phyloP scores from a whole-genome alignment of 352 stramenopile genomes.

The Phytophthora vignae region DNA sequence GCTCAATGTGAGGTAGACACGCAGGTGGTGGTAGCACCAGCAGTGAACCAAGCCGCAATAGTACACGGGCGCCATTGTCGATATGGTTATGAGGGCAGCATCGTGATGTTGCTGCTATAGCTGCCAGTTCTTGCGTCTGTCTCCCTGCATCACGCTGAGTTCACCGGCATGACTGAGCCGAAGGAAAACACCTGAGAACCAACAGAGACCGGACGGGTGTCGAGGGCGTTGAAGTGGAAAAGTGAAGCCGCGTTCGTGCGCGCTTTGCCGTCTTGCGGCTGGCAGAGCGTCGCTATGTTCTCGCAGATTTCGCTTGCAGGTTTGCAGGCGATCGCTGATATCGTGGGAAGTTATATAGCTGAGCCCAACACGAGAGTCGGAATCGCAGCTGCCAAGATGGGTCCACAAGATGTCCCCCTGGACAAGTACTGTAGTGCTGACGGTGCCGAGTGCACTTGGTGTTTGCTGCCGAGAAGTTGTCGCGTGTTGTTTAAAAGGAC shows the following conservation, averaged over 20 bases:
- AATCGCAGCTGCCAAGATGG: background rate
- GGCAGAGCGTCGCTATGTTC: background rate
- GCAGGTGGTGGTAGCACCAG: background rate
- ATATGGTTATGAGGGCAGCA: too few species aligned
- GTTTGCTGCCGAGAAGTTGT: too few species aligned
- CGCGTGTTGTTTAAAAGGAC: too few species aligned
- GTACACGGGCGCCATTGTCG: too few species aligned
- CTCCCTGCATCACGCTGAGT: background rate
- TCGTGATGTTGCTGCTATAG: background rate
- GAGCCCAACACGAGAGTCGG: background rate
- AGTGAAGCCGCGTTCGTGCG: background rate
- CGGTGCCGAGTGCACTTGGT: background rate
- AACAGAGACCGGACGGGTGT: background rate
- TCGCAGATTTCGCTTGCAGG: background rate
- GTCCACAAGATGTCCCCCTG: background rate
- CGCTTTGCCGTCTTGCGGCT: background rate
- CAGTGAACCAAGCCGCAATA: background rate
- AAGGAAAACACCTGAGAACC: background rate
- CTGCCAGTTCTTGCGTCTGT: background rate
- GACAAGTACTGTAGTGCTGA: background rate
- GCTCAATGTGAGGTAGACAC: conserved; percentile 18
- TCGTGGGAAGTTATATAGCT: background rate
- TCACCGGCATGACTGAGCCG: background rate
- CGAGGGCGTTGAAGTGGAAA: background rate
- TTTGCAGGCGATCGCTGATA: background rate